A percentile compares a stretch with the other conserved stretches of the same genome.
Conservation (phyloP, 805 yeast genomes). For the Sungouiella thailandica region DNA sequence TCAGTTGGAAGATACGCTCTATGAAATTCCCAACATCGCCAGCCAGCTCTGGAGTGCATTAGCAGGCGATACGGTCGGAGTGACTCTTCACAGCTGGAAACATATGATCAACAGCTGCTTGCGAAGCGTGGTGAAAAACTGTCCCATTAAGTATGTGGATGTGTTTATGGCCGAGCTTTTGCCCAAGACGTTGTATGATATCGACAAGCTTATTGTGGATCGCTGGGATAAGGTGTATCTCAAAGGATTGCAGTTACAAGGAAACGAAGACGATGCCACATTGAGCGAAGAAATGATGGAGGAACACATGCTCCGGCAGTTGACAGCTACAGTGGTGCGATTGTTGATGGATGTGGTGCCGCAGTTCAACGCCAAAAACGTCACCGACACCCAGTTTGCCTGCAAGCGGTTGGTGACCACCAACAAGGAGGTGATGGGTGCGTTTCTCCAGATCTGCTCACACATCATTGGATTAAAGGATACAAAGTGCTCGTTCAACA, state of each 20-base stretch:
- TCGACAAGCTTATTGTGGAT: constrained; percentile 67
- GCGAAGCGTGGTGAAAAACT: constrained; percentile 79
- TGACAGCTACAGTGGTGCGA: constrained; percentile 87
- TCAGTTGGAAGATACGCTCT: constrained; percentile 83
- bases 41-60: constrained; percentile 75
- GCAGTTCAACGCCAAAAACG: constrained; percentile 54
- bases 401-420: constrained; percentile 63
- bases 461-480: constrained; percentile 81
- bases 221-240: constrained; percentile 70
- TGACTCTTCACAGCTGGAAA: constrained; percentile 94
- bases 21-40: constrained; percentile 81
- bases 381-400: constrained; percentile 57
- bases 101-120: constrained; percentile 90
- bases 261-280: constrained; percentile 69
- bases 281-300: constrained; percentile 98
- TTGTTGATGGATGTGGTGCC: constrained; percentile 84
- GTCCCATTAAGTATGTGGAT: constrained; percentile 68
- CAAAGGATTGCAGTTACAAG: constrained; percentile 53
- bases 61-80: constrained; percentile 79
- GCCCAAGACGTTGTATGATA: constrained; percentile 67
- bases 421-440: constrained; percentile 65
- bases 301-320: constrained; percentile 87
- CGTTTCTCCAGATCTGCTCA: constrained; percentile 67
- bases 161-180: constrained; percentile 71
- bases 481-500: constrained; percentile 88